These are phyloP conservation scores for Metarhizium rileyi DNA, from an alignment of 2,329 filamentous ascomycete species.

Conservation along the genomic window DNA sequence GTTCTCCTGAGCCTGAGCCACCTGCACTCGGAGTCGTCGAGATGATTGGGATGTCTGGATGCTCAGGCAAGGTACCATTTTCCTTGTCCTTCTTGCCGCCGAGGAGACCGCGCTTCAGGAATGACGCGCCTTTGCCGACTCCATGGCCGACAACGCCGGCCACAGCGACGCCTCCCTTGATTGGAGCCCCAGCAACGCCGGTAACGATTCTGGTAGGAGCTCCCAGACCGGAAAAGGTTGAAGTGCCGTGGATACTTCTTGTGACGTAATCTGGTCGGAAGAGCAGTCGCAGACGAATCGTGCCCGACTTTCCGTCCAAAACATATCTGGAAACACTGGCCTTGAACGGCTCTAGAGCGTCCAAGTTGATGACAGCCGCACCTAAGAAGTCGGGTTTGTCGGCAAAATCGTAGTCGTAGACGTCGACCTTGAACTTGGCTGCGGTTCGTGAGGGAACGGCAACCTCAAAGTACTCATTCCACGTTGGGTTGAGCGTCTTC, in stretches of 20 bases:
- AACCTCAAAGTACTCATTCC: constrained; percentile 94
- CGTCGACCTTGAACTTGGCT: constrained; percentile 70
- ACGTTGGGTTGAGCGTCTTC: constrained; percentile 88
- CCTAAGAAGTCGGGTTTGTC: constrained; percentile 92
- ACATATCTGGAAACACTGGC: constrained; percentile 63
- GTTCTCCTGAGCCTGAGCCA: constrained; percentile 20
- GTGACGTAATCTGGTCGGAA: constrained; percentile 92
- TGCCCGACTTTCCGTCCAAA: constrained; percentile 84
- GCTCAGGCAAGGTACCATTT: constrained; percentile 36
- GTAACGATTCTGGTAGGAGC: constrained; percentile 81
- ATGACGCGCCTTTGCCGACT: constrained; percentile 82
- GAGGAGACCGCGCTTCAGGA: constrained; percentile 77
- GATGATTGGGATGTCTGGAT: constrained; percentile 28
- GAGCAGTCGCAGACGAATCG: constrained; percentile 70
- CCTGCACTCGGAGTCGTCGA: constrained; percentile 23
- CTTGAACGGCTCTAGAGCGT: constrained; percentile 75
- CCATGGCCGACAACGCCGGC: constrained; percentile 62
- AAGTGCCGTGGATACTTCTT: constrained; percentile 77
- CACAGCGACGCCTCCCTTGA: constrained; percentile 81
- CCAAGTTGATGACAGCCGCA: constrained; percentile 62
- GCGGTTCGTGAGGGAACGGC: constrained; percentile 74
- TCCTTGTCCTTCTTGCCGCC: constrained; percentile 58
- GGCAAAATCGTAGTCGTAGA: constrained; percentile 95
- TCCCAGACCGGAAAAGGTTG: constrained; percentile 85
- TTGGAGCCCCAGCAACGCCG: constrained; percentile 72